Evolutionary conservation across 2,329 filamentous ascomycete genomes (phyloP).

Genomic region (Exserohilum turcica): DNA sequence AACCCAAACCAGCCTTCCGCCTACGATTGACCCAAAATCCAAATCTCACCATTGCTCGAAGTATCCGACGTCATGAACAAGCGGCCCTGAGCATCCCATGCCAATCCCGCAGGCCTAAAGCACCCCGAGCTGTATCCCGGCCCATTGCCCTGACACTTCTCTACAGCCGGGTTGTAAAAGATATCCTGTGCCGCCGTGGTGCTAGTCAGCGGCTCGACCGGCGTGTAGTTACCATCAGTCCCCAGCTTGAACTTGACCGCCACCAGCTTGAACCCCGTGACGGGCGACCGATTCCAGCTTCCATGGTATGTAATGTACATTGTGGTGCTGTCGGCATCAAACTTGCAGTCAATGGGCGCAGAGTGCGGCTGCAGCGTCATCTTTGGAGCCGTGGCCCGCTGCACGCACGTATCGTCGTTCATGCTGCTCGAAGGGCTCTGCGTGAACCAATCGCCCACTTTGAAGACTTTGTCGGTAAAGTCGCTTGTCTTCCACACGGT

Average conservation of each 20-base stretch:
- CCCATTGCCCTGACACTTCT: slow-evolving; percentile 55
- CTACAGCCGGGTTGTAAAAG: slow-evolving; percentile 60
- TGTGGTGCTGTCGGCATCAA: slow-evolving; percentile 59
- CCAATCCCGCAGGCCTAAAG: slow-evolving; percentile 66
- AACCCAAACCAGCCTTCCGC: background rate
- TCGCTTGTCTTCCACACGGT: slow-evolving; percentile 64
- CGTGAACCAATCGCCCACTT: slow-evolving; percentile 49
- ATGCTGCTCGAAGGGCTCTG: slow-evolving; percentile 45
- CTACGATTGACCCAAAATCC: slow-evolving; percentile 39
- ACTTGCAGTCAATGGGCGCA: slow-evolving; percentile 73
- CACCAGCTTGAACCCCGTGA: slow-evolving; percentile 58
- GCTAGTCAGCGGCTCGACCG: slow-evolving; percentile 53
- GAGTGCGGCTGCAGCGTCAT: slow-evolving; percentile 68
- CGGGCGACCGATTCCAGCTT: slow-evolving; percentile 62
- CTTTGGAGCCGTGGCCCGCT: slow-evolving; percentile 49
- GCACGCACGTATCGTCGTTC: slow-evolving; percentile 54
- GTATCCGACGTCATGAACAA: slow-evolving; percentile 60
- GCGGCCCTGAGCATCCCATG: slow-evolving; percentile 54
- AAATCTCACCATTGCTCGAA: slow-evolving; percentile 37
- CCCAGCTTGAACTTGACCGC: slow-evolving; percentile 51
- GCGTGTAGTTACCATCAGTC: slow-evolving; percentile 45
- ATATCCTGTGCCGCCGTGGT: slow-evolving; percentile 58
- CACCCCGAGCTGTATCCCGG: slow-evolving; percentile 50
- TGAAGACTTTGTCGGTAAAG: slow-evolving; percentile 57
- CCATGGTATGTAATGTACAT: slow-evolving; percentile 74